These are phyloP conservation scores for Sugiyamaella valdiviana DNA, from an alignment of 805 yeast genomes.

Conservation along the genomic window DNA sequence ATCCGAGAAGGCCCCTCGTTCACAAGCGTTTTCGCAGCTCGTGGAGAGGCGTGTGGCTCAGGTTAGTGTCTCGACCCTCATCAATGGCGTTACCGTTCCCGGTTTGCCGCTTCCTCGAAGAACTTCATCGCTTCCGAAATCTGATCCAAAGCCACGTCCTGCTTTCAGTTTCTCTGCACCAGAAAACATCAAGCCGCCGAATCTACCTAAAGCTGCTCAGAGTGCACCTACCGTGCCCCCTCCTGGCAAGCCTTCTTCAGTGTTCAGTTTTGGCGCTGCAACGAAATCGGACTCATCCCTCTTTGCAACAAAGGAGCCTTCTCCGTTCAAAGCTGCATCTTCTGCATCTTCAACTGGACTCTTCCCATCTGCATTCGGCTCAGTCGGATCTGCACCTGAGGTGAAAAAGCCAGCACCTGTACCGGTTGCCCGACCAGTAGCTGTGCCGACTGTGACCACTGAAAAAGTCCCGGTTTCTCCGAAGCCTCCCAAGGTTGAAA, in stretches of 20 bases:
- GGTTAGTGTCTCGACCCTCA: not conserved
- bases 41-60: slow-evolving; percentile 33
- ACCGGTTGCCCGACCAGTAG: slow-evolving; percentile 1
- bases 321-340: no score
- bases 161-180: not conserved
- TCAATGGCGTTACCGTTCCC: not conserved
- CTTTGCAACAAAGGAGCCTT: no score
- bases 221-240: no score
- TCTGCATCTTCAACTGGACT: no score
- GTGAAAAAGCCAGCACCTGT: slow-evolving; percentile 2
- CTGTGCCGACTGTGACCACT: not conserved
- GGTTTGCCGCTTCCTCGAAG: not conserved
- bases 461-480: no score
- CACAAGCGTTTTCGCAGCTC: slow-evolving; percentile 41
- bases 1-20: slow-evolving; percentile 38
- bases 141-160: not conserved
- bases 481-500: slow-evolving; percentile 6
- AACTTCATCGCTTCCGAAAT: not conserved
- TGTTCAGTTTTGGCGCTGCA: no score
- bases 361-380: no score
- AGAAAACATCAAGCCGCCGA: not conserved
- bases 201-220: not conserved
- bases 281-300: no score
- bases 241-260: no score
- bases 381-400: no score